A percentile compares a stretch with the other conserved stretches of the same genome.
phyloP scores from a whole-genome alignment of 352 stramenopile genomes.

The Pythium oligandrum region DNA sequence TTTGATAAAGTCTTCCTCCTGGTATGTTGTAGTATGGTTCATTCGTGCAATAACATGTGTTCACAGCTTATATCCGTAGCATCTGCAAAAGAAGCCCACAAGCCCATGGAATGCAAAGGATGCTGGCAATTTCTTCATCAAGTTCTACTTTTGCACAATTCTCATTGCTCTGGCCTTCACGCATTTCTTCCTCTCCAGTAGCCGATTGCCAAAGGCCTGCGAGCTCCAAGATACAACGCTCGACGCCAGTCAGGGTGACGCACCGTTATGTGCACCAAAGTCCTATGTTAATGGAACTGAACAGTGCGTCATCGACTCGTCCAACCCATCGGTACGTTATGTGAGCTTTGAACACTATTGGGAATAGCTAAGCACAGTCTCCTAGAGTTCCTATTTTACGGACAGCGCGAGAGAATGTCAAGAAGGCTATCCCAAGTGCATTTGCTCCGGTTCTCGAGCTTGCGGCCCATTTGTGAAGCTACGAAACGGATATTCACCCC shows the following conservation, averaged over 20 bases:
- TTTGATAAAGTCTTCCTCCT: slow-evolving; percentile 75
- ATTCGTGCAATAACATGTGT: too few species aligned
- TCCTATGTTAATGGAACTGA: slow-evolving; percentile 27
- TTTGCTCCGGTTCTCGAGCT: slow-evolving; percentile 35
- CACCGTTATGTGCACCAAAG: slow-evolving; percentile 21
- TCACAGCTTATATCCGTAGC: slow-evolving; percentile 12
- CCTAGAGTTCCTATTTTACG: slow-evolving; percentile 40
- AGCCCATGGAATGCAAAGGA: slow-evolving; percentile 73
- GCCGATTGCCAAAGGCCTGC: slow-evolving; percentile 49
- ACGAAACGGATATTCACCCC: slow-evolving; percentile 34
- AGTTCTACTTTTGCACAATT: slow-evolving; percentile 80
- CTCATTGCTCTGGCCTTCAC: slow-evolving; percentile 54
- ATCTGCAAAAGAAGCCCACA: slow-evolving; percentile 67
- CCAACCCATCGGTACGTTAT: slow-evolving; percentile 2
- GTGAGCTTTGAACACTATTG: too few species aligned
- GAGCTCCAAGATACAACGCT: slow-evolving; percentile 39
- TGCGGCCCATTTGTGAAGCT: slow-evolving; percentile 55
- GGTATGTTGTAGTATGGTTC: slow-evolving; percentile 15
- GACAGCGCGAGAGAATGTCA: slow-evolving; percentile 24
- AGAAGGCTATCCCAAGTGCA: slow-evolving; percentile 48
- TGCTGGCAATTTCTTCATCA: slow-evolving; percentile 82
- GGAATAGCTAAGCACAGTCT: slow-evolving; percentile 5
- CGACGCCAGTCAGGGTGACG: slow-evolving; percentile 3
- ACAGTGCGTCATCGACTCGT: slow-evolving; percentile 28
- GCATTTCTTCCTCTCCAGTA: slow-evolving; percentile 55